These are phyloP conservation scores for Lepidopterella palustris DNA, from an alignment of 495 filamentous ascomycete species.

Conservation along the genomic window DNA sequence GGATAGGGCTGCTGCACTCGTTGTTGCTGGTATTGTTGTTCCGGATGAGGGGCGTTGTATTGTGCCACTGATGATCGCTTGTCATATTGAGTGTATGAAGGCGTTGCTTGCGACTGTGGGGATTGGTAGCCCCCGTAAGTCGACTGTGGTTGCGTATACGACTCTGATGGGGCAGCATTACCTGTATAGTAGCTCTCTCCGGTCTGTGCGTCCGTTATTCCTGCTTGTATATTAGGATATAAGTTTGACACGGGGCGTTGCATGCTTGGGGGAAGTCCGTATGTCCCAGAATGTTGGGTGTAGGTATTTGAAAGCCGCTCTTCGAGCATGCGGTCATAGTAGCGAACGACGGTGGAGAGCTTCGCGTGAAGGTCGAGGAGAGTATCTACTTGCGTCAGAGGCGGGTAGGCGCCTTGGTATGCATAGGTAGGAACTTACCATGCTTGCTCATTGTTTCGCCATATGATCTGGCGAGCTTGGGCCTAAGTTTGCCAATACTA, in stretches of 20 bases:
- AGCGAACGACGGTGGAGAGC: constrained; percentile 92
- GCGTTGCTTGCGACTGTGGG: constrained; percentile 22
- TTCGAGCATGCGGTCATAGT: constrained; percentile 97
- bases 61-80: constrained; percentile 29
- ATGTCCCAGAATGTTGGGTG: constrained; percentile 63
- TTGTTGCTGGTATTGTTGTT: constrained; percentile 23
- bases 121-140: constrained; percentile 30
- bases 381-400: constrained; percentile 55
- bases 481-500: constrained; percentile 83
- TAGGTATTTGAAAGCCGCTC: constrained; percentile 90
- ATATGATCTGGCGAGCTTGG: constrained; percentile 92
- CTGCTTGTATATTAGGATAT: constrained; percentile 60
- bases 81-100: constrained; percentile 33
- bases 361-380: constrained; percentile 92
- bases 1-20: constrained; percentile 28
- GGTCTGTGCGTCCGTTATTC: constrained; percentile 8
- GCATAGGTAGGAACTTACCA: constrained; percentile 54
- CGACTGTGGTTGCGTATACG: constrained; percentile 41
- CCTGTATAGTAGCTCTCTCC: constrained; percentile 78
- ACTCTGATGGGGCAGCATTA: constrained; percentile 48
- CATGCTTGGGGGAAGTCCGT: constrained; percentile 46
- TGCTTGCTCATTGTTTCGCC: constrained; percentile 99
- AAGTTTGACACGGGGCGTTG: constrained; percentile 47
- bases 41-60: constrained; percentile 12
- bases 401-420: constrained; percentile 5